Conservation (phyloP, 306 rosid species). For the Casuarina equisetifolia region DNA sequence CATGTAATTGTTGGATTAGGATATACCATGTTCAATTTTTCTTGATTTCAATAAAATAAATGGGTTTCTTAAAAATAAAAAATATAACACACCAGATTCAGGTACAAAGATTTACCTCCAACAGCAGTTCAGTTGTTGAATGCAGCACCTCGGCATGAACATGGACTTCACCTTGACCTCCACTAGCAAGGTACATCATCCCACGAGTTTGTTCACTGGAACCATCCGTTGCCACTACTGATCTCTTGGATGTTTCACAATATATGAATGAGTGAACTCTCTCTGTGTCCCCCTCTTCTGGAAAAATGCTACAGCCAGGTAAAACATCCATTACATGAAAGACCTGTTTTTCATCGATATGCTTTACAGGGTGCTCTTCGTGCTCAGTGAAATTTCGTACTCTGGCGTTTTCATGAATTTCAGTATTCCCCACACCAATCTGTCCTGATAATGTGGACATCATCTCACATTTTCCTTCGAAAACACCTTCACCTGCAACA, state of each 20-base stretch:
- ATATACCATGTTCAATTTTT: too few species aligned
- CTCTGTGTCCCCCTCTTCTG: slow-evolving; percentile 21
- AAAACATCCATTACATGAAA: slow-evolving; percentile 18
- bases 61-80: too few species aligned
- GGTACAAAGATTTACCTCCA: slow-evolving; percentile 46
- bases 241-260: slow-evolving; percentile 43
- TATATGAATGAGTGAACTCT: slow-evolving; percentile 27
- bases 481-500: slow-evolving; percentile 11
- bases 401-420: slow-evolving; percentile 16
- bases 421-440: slow-evolving; percentile 24
- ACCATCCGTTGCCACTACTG: slow-evolving; percentile 30
- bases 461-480: slow-evolving; percentile 22
- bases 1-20: too few species aligned
- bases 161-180: slow-evolving; percentile 36
- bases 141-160: slow-evolving; percentile 40
- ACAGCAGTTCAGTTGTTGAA: slow-evolving; percentile 36
- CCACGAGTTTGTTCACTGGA: slow-evolving; percentile 31
- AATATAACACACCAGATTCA: not conserved
- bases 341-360: slow-evolving; percentile 34
- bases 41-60: too few species aligned
- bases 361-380: slow-evolving; percentile 22
- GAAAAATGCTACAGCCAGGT: slow-evolving; percentile 25
- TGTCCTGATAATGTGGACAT: slow-evolving; percentile 19
- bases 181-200: slow-evolving; percentile 32
- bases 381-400: slow-evolving; percentile 10